A percentile compares a stretch with the other conserved stretches of the same genome.
phyloP scores from a whole-genome alignment of 441 rosid species.

The Erodium moschatum region DNA sequence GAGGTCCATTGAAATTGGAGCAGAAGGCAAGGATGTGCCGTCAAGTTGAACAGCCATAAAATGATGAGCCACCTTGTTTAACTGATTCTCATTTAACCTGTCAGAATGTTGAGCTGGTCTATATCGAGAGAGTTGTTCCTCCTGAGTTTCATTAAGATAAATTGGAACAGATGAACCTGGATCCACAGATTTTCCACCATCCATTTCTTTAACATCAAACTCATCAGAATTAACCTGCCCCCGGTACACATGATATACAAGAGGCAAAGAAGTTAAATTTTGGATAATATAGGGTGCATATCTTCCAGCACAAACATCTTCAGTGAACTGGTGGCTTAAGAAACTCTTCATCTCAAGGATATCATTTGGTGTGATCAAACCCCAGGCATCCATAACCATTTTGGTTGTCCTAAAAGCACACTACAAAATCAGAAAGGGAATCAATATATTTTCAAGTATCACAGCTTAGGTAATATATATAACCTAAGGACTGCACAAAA shows the following conservation, averaged over 20 bases:
- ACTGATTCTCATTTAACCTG: constrained; percentile 51
- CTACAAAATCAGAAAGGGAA: constrained; percentile 27
- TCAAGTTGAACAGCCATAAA: constrained; percentile 73
- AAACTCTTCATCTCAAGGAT: constrained; percentile 31
- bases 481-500: constrained; percentile 6
- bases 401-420: constrained; percentile 66
- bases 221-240: constrained; percentile 39
- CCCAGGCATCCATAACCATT: constrained; percentile 65
- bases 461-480: neutral
- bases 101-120: constrained; percentile 50
- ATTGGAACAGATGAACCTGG: constrained; percentile 77
- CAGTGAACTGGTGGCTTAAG: constrained; percentile 30
- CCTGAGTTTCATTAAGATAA: constrained; percentile 50
- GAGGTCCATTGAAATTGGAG: constrained; percentile 83
- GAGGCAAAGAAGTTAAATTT: constrained; percentile 77
- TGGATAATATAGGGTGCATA: constrained; percentile 82
- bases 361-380: constrained; percentile 33
- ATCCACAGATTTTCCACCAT: constrained; percentile 46
- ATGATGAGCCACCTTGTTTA: constrained; percentile 60
- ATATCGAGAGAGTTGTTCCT: constrained; percentile 43
- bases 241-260: constrained; percentile 54
- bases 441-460: constrained; percentile 14
- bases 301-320: constrained; percentile 42
- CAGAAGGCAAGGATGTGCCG: constrained; percentile 67
- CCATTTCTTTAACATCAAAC: constrained; percentile 36